Evolutionary conservation across 441 rosid species (phyloP).

Genomic region (Pelargonium myrrhifolium): DNA sequence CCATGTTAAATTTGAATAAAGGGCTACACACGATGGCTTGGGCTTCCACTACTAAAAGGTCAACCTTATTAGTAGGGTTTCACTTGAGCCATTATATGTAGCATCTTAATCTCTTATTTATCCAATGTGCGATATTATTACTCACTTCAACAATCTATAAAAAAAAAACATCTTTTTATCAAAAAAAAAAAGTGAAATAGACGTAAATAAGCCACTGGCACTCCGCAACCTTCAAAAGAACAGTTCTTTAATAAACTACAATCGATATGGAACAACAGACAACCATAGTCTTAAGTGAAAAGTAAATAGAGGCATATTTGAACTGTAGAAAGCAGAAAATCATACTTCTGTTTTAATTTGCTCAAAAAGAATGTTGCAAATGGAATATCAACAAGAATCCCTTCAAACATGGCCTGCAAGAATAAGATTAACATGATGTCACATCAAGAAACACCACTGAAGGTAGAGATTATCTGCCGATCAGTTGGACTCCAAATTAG

Average conservation of each 20-base stretch:
- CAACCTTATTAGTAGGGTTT: too few relatives aligned
- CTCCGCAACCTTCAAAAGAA: neutral
- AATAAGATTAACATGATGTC: constrained; percentile 15
- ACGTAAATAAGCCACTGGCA: neutral
- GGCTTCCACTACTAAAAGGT: too few relatives aligned
- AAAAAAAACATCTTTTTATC: neutral
- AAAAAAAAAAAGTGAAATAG: neutral
- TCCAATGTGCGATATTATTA: too few relatives aligned
- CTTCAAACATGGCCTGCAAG: constrained; percentile 97
- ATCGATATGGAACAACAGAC: neutral
- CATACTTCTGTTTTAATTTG: constrained; percentile 91
- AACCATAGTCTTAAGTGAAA: neutral
- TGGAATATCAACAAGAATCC: constrained; percentile 97
- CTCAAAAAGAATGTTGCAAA: constrained; percentile 99
- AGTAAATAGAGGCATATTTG: neutral
- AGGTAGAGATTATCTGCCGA: constrained; percentile 2
- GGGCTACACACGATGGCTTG: too few relatives aligned
- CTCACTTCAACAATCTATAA: too few relatives aligned
- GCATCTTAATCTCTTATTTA: too few relatives aligned
- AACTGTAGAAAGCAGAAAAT: constrained; percentile 8
- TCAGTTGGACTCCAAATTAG: neutral
- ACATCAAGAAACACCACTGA: constrained; percentile 9
- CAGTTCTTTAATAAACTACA: neutral
- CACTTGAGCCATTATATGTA: too few relatives aligned
- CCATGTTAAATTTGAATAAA: too few relatives aligned